Conservation (phyloP, 2,329 filamentous ascomycete species). For the Leptographium wingfieldii region DNA sequence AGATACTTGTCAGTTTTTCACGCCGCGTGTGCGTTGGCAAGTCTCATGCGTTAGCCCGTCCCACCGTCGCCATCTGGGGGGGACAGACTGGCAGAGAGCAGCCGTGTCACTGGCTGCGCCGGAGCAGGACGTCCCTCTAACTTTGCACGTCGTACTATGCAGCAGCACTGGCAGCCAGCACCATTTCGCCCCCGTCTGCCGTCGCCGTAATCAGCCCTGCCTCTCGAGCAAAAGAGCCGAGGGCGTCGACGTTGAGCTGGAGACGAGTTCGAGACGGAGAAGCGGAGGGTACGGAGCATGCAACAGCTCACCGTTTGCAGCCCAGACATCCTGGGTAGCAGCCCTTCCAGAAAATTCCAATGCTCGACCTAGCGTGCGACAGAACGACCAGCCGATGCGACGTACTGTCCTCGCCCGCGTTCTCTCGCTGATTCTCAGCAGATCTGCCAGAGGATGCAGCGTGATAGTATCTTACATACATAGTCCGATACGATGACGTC, state of each 20-base stretch:
- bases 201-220: neutral
- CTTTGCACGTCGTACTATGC: no score
- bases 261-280: neutral
- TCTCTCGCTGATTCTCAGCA: neutral
- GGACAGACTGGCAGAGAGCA: neutral
- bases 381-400: no score
- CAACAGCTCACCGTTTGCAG: no score
- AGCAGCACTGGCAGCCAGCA: no score
- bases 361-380: constrained; percentile 2
- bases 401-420: no score
- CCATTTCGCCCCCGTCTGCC: no score
- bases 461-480: neutral
- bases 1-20: neutral
- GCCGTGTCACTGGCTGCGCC: no score
- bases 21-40: constrained; percentile 4
- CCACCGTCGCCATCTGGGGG: neutral
- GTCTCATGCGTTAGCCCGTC: neutral
- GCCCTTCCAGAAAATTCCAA: constrained; percentile 7
- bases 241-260: neutral
- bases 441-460: neutral
- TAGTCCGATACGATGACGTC: neutral
- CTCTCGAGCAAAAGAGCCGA: neutral
- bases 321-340: no score
- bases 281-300: no score
- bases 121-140: neutral